Percentiles rank a stretch among this genome's conserved stretches.
These are phyloP conservation scores for Cercophora newfieldiana DNA, from an alignment of 495 filamentous ascomycete genomes.

Conservation along the genomic window DNA sequence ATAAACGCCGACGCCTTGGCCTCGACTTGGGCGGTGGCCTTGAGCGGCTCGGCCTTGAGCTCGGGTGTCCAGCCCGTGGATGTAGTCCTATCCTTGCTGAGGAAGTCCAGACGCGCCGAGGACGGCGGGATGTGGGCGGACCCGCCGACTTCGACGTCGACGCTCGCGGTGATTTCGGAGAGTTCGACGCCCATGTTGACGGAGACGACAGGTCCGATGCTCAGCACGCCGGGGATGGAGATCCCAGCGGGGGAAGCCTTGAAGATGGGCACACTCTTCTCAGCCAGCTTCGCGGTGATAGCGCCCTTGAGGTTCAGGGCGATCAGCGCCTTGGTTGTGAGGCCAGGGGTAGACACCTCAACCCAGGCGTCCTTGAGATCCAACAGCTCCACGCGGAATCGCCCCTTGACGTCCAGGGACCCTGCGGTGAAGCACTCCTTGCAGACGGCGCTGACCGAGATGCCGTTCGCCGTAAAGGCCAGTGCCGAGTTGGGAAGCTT, in stretches of 20 bases:
- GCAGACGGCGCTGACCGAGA: conserved; percentile 12
- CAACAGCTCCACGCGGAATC: conserved; percentile 12
- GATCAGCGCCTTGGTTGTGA: conserved; percentile 19
- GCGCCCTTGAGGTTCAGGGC: conserved; percentile 9
- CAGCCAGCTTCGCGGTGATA: conserved; percentile 11
- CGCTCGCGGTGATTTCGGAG: conserved; percentile 12
- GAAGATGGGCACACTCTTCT: conserved; percentile 19
- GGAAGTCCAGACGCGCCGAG: conserved; percentile 16
- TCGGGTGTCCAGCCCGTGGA: conserved; percentile 18
- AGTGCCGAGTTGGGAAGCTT: conserved; percentile 14
- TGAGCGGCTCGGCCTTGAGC: conserved; percentile 19
- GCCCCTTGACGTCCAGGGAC: conserved; percentile 16
- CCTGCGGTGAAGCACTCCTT: conserved; percentile 17
- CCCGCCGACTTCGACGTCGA: conserved; percentile 11
- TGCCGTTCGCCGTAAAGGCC: conserved; percentile 8
- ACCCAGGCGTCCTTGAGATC: conserved; percentile 17
- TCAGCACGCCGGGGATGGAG: conserved; percentile 24
- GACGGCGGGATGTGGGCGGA: conserved; percentile 17
- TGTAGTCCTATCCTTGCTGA: conserved; percentile 13
- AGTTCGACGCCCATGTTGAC: conserved; percentile 19
- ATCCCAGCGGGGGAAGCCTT: conserved; percentile 19
- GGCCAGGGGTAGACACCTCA: conserved; percentile 13
- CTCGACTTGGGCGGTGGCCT: conserved; percentile 16
- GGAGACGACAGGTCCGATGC: conserved; percentile 20
- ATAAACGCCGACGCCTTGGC: conserved; percentile 19